Evolutionary conservation across 176 grass and related monocot genomes (phyloP).

Genomic region (Ampelocalamus luodianensis): DNA sequence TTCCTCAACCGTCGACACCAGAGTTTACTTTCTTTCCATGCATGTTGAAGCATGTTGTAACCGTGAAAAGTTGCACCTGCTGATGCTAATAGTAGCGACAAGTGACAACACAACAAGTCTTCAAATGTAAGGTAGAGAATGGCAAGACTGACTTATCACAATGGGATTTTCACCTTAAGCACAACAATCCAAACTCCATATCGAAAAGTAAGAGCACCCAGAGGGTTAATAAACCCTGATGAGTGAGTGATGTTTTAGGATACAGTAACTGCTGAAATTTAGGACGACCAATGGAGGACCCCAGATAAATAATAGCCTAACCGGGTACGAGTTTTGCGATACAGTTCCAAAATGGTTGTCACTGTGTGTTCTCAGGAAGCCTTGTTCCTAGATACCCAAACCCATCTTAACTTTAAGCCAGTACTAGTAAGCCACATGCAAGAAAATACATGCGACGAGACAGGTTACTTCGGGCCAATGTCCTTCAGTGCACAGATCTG

Average conservation of each 20-base stretch:
- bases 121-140: no score
- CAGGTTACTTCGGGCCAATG: constrained; percentile 41
- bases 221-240: not conserved
- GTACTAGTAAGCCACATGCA: not conserved
- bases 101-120: not conserved
- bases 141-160: not conserved
- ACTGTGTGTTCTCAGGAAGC: not conserved
- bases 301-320: not conserved
- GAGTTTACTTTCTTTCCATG: not conserved
- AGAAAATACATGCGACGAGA: not conserved
- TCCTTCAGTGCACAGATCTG: constrained; percentile 53
- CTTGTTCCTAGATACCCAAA: not conserved
- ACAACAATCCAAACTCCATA: constrained; percentile 19
- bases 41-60: not conserved
- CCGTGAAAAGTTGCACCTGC: not conserved
- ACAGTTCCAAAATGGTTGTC: not conserved
- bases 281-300: not conserved
- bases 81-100: not conserved
- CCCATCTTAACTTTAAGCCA: not conserved
- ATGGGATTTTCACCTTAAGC: not conserved
- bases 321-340: not conserved
- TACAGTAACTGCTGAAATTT: not conserved
- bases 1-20: not conserved
- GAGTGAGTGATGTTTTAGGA: not conserved
- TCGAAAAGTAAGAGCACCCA: not conserved